These are phyloP conservation scores for Aspergillus ochraceus DNA, from an alignment of 2,329 filamentous ascomycete species.

Conservation along the genomic window DNA sequence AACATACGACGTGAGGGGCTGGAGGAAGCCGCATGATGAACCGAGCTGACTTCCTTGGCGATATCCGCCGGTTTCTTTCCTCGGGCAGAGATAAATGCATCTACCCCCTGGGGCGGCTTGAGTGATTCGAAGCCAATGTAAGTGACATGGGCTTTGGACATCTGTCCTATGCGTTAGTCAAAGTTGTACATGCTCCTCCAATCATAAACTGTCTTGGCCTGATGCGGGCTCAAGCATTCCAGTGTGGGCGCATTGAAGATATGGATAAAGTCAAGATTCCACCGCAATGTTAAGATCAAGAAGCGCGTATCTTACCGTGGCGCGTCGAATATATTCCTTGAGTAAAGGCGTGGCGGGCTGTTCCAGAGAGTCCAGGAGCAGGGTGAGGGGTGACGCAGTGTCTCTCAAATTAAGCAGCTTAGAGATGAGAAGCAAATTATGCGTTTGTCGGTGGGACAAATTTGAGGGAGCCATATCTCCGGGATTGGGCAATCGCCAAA, in stretches of 20 bases:
- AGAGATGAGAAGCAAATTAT: conserved; percentile 80
- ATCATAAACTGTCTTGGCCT: background rate
- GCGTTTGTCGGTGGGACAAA: conserved; percentile 69
- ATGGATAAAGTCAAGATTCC: too few relatives aligned
- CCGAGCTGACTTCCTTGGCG: conserved; percentile 58
- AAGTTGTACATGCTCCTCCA: background rate
- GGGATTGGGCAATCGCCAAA: background rate
- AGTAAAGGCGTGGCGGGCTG: conserved; percentile 72
- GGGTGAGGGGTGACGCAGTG: conserved; percentile 79
- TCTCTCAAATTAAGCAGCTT: conserved; percentile 78
- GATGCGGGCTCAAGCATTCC: background rate
- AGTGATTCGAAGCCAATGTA: conserved; percentile 78
- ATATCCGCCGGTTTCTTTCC: conserved; percentile 60
- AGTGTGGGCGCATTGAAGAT: background rate
- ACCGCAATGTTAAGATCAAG: background rate
- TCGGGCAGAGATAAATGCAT: conserved; percentile 66
- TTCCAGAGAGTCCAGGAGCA: conserved; percentile 82
- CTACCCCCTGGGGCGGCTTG: conserved; percentile 61
- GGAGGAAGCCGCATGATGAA: conserved; percentile 21
- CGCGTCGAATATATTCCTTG: conserved; percentile 71
- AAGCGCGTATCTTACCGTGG: conserved; percentile 57
- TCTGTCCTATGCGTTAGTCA: conserved; percentile 16
- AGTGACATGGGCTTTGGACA: conserved; percentile 67
- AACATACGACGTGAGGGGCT: conserved; percentile 30
- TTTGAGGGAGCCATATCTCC: conserved; percentile 35